These are phyloP conservation scores for Sherardia arvensis DNA, from an alignment of 257 asterid species.

Conservation along the genomic window DNA sequence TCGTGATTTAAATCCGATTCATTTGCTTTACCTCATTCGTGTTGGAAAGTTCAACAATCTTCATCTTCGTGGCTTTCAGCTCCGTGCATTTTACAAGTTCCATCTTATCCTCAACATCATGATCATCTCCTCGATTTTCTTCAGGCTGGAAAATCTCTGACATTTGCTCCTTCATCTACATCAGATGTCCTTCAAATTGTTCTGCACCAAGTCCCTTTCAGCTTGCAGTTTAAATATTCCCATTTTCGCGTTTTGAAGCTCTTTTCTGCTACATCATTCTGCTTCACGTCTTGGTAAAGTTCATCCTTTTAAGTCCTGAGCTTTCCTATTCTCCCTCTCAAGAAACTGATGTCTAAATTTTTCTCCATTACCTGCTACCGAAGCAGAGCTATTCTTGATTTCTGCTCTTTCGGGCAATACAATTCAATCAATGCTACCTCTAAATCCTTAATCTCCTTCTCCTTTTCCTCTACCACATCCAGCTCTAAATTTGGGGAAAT, in stretches of 20 bases:
- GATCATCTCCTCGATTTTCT: not conserved
- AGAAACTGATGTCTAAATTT: not conserved
- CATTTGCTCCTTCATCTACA: constrained; percentile 7
- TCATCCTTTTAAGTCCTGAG: constrained; percentile 1
- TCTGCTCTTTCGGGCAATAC: constrained; percentile 11
- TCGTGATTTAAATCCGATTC: not conserved
- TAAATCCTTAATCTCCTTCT: not conserved
- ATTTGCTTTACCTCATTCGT: constrained; percentile 5
- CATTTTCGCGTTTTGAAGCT: constrained; percentile 1
- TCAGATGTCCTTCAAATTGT: constrained; percentile 2
- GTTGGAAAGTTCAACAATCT: constrained; percentile 7
- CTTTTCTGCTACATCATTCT: constrained; percentile 6
- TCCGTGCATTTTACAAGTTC: constrained; percentile 2
- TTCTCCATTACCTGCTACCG: constrained; percentile 8
- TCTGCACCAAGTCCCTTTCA: constrained; percentile 4
- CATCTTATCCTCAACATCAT: constrained; percentile 7
- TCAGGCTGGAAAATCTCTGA: not conserved
- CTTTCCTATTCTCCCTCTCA: not conserved
- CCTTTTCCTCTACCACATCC: constrained; percentile 8
- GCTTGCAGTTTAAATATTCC: constrained; percentile 4
- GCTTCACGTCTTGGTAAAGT: constrained; percentile 3
- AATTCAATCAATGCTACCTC: constrained; percentile 9
- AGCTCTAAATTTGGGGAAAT: too few species aligned
- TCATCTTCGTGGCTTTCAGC: constrained; percentile 15
- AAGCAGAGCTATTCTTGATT: constrained; percentile 7